These are phyloP conservation scores for Strigomonas culicis DNA, from an alignment of 208 protist genomes.

Conservation along the genomic window DNA sequence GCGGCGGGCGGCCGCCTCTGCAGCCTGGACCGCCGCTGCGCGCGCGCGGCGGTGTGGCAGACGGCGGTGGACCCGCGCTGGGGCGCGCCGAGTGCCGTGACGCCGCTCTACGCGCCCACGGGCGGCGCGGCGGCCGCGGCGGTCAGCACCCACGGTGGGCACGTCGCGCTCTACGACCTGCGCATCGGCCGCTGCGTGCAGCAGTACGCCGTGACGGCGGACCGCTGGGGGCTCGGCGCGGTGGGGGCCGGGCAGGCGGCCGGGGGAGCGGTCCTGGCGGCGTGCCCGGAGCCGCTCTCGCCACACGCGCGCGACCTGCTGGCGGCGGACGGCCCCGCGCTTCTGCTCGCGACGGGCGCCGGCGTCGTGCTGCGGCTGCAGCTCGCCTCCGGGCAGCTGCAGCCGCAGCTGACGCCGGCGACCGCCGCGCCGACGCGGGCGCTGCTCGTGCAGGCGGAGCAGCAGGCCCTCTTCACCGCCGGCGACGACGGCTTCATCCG, in stretches of 20 bases:
- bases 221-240: background rate
- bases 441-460: slow-evolving; percentile 38
- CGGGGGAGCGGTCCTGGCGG: slow-evolving; percentile 30
- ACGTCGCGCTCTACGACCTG: slow-evolving; percentile 62
- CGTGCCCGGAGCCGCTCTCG: slow-evolving; percentile 31
- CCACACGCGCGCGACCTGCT: slow-evolving; percentile 14
- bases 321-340: background rate
- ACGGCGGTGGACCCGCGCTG: slow-evolving; percentile 19
- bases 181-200: slow-evolving; percentile 49
- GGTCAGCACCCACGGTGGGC: slow-evolving; percentile 36
- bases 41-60: slow-evolving; percentile 27
- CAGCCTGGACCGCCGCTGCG: slow-evolving; percentile 23
- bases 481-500: slow-evolving; percentile 61
- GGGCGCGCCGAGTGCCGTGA: slow-evolving; percentile 36
- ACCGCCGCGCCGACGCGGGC: slow-evolving; percentile 22
- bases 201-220: slow-evolving; percentile 12
- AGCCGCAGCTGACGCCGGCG: slow-evolving; percentile 10
- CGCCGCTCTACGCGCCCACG: slow-evolving; percentile 26
- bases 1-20: slow-evolving; percentile 34
- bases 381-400: background rate
- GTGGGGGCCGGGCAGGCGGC: background rate
- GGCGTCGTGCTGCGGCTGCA: slow-evolving; percentile 6
- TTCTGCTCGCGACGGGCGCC: slow-evolving; percentile 41
- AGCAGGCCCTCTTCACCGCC: slow-evolving; percentile 52
- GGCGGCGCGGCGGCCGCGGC: slow-evolving; percentile 26